phyloP scores from a whole-genome alignment of 257 asterid genomes.

The Prunella vulgaris region DNA sequence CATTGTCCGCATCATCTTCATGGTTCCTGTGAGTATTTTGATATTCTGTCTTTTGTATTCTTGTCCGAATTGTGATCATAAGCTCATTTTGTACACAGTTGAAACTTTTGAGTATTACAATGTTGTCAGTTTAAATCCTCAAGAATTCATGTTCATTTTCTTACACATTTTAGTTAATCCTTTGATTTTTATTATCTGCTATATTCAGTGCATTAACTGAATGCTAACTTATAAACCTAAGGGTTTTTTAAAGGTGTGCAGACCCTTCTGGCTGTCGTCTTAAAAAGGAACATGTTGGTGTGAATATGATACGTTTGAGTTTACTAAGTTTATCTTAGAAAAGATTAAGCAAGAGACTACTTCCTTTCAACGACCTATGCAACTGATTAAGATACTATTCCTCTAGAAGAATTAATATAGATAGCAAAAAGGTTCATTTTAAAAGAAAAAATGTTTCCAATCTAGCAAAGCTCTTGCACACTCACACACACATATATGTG shows the following conservation, averaged over 20 bases:
- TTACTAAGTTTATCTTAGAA: background rate
- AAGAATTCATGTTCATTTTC: background rate
- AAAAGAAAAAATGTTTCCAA: background rate
- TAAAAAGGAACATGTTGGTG: conserved; percentile 6
- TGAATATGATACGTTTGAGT: background rate
- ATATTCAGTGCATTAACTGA: background rate
- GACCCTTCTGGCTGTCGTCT: conserved; percentile 1
- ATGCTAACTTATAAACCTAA: background rate
- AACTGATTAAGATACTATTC: background rate
- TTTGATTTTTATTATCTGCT: background rate
- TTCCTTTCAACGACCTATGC: background rate
- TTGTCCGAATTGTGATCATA: background rate
- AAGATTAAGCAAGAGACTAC: background rate
- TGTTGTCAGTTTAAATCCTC: background rate
- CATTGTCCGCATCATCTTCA: conserved; percentile 93
- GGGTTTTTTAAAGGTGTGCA: background rate
- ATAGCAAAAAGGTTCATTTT: background rate
- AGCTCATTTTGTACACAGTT: background rate
- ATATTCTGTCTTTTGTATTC: background rate
- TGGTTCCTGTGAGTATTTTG: conserved; percentile 87
- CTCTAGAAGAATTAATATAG: too few relatives aligned
- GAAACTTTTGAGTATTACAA: background rate
- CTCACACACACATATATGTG: background rate
- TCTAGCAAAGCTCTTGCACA: background rate
- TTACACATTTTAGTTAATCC: background rate